These are phyloP conservation scores for Calonectria montana DNA, from an alignment of 2,329 filamentous ascomycete genomes.

Conservation along the genomic window DNA sequence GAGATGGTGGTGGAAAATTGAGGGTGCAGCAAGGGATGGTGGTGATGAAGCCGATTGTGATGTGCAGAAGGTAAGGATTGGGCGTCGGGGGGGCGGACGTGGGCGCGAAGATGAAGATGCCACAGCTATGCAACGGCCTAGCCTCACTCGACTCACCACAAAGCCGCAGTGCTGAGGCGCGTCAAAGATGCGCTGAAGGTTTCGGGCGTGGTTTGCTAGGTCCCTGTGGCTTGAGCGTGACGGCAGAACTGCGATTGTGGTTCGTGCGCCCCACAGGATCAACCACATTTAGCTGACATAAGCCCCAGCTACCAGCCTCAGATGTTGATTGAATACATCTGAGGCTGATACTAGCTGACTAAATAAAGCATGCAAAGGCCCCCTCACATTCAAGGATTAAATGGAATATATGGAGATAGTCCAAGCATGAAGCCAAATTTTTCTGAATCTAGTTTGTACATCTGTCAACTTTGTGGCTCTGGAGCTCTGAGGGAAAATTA, in stretches of 20 bases:
- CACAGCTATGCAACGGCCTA: slow-evolving; percentile 33
- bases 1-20: slow-evolving; percentile 29
- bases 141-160: slow-evolving; percentile 18
- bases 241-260: not conserved
- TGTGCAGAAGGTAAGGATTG: slow-evolving; percentile 22
- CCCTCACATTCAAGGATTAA: too few species aligned
- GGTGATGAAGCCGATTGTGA: slow-evolving; percentile 31
- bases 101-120: slow-evolving; percentile 19
- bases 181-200: slow-evolving; percentile 38
- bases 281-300: not conserved
- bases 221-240: slow-evolving; percentile 34
- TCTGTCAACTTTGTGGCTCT: too few species aligned
- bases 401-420: too few species aligned
- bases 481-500: too few species aligned
- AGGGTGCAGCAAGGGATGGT: not conserved
- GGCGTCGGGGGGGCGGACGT: slow-evolving; percentile 8
- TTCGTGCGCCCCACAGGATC: not conserved
- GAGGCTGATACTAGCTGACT: too few species aligned
- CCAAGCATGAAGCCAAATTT: too few species aligned
- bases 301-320: not conserved
- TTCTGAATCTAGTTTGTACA: too few species aligned
- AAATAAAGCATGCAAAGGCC: too few species aligned
- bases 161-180: slow-evolving; percentile 36
- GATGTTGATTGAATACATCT: too few species aligned
- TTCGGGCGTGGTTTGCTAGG: slow-evolving; percentile 19